These are phyloP conservation scores for Bretziella fagacearum DNA, from an alignment of 2,329 filamentous ascomycete species.

Conservation along the genomic window DNA sequence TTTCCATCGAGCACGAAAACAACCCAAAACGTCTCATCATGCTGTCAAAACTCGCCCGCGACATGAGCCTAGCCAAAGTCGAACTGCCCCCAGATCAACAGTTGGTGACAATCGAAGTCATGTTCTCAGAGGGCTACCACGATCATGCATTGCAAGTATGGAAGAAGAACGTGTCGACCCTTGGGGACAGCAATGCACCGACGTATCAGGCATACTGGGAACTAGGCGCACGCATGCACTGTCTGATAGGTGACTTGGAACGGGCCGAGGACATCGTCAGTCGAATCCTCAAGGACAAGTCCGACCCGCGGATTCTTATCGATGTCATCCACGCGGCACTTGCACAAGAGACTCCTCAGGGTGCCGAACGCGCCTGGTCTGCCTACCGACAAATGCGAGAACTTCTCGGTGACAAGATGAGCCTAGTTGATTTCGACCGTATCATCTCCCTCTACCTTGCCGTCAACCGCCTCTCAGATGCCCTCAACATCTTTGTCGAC, in stretches of 20 bases:
- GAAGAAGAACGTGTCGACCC: slow-evolving; percentile 37
- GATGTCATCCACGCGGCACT: slow-evolving; percentile 55
- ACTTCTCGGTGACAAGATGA: slow-evolving; percentile 42
- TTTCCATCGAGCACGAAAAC: slow-evolving; percentile 33
- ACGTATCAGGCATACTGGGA: slow-evolving; percentile 41
- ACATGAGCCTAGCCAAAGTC: slow-evolving; percentile 45
- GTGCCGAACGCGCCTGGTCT: slow-evolving; percentile 42
- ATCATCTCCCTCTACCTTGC: slow-evolving; percentile 55
- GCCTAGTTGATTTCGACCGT: slow-evolving; percentile 59
- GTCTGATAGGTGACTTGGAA: slow-evolving; percentile 37
- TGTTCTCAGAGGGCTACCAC: slow-evolving; percentile 45
- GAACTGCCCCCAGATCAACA: slow-evolving; percentile 39
- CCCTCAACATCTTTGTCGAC: slow-evolving; percentile 65
- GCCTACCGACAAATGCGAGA: slow-evolving; percentile 48
- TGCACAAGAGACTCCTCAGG: slow-evolving; percentile 29
- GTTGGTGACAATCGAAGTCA: slow-evolving; percentile 49
- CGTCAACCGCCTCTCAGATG: slow-evolving; percentile 45
- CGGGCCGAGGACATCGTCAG: slow-evolving; percentile 40
- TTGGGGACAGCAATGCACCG: slow-evolving; percentile 29
- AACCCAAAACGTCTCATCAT: slow-evolving; percentile 43
- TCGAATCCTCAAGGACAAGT: slow-evolving; percentile 32
- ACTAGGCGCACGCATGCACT: slow-evolving; percentile 49
- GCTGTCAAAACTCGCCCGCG: slow-evolving; percentile 43
- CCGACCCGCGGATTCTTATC: slow-evolving; percentile 40
- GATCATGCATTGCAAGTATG: slow-evolving; percentile 45